Evolutionary conservation across 768 basidiomycete genomes (phyloP).

Genomic region (Russula abietina): DNA sequence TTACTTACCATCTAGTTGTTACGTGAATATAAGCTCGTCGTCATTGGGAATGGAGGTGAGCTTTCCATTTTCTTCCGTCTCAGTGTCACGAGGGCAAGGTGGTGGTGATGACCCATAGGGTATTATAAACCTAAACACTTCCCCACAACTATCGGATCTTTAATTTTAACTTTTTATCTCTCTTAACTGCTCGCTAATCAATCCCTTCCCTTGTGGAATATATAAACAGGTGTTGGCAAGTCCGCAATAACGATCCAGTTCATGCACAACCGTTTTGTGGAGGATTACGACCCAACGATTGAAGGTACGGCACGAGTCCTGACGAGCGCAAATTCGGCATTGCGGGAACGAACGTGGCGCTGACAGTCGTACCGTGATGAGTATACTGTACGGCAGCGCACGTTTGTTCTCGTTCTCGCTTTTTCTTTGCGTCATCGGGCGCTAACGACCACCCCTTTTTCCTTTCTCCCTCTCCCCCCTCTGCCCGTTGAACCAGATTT

Average conservation of each 20-base stretch:
- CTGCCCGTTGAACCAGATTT: conserved; percentile 53
- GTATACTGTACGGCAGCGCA: neutral
- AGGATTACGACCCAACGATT: conserved; percentile 93
- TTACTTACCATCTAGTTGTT: conserved; percentile 50
- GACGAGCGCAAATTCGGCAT: neutral
- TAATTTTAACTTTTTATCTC: no score
- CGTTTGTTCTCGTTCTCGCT: conserved; percentile 8
- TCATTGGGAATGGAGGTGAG: conserved; percentile 94
- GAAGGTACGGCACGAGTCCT: conserved; percentile 48
- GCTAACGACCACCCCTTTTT: neutral
- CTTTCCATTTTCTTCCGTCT: conserved; percentile 2
- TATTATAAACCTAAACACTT: no score
- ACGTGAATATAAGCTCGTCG: conserved; percentile 96
- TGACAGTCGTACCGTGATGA: neutral
- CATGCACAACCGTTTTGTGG: conserved; percentile 91
- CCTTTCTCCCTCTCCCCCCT: no score
- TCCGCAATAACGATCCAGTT: conserved; percentile 96
- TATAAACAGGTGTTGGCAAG: conserved; percentile 62
- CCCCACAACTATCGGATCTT: no score
- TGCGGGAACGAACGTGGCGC: conserved; percentile 9
- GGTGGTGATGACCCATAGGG: no score
- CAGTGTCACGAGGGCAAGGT: no score
- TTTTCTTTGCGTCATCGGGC: conserved; percentile 22
- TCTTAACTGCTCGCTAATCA: no score
- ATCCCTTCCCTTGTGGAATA: no score